Percentiles rank a stretch among this genome's conserved stretches.
These are phyloP conservation scores for Globisporangium paroecandrum DNA, from an alignment of 352 stramenopile species.

Conservation along the genomic window DNA sequence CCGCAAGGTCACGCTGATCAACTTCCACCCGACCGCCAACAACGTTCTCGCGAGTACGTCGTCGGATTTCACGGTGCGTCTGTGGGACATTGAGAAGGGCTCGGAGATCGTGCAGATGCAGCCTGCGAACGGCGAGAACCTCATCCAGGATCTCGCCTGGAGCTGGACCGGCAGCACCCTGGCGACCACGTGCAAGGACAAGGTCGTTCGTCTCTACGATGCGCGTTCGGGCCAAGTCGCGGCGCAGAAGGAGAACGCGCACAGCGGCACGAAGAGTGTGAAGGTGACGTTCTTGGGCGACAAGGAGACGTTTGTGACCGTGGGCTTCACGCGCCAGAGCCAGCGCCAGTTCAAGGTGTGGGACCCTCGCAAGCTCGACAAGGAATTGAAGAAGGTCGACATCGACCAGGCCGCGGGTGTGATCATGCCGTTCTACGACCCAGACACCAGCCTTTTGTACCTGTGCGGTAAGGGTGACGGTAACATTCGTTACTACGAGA, in stretches of 20 bases:
- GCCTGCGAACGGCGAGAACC: conserved; percentile 69
- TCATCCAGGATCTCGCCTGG: conserved; percentile 98
- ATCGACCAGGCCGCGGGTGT: conserved; percentile 98
- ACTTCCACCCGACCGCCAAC: conserved; percentile 97
- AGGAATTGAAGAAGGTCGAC: conserved; percentile 93
- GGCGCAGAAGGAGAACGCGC: conserved; percentile 85
- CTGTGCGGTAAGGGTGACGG: conserved; percentile 97
- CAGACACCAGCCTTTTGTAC: conserved; percentile 98
- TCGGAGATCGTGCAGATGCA: conserved; percentile 88
- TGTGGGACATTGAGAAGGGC: conserved; percentile 99
- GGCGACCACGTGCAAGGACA: conserved; percentile 98
- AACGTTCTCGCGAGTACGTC: conserved; percentile 96
- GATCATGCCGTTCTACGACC: conserved; percentile 99
- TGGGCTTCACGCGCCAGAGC: conserved; percentile 96
- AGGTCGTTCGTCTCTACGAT: conserved; percentile 96
- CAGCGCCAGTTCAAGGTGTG: conserved; percentile 92
- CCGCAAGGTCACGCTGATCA: conserved; percentile 96
- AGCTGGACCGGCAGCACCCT: conserved; percentile 95
- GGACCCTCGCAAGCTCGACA: conserved; percentile 87
- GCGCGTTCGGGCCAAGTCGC: conserved; percentile 82
- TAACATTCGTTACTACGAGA: conserved; percentile 99
- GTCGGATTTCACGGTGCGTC: conserved; percentile 95
- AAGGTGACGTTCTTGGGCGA: conserved; percentile 97
- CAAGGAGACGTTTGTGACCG: conserved; percentile 95
- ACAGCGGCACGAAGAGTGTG: conserved; percentile 97